phyloP scores from a whole-genome alignment of 805 yeast genomes.

The Saccharomycopsis vini region DNA sequence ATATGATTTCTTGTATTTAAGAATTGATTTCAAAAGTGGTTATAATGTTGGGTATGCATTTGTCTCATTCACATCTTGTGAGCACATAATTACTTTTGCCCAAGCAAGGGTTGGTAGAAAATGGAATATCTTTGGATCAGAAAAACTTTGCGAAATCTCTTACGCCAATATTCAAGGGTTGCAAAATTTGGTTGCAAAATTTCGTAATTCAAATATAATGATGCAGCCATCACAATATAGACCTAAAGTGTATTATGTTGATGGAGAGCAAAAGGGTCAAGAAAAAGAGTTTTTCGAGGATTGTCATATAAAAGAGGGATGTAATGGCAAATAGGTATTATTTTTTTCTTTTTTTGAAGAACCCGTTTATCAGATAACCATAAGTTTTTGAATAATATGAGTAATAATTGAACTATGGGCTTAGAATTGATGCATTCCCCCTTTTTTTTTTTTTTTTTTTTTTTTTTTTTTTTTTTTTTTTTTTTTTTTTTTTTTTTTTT shows the following conservation, averaged over 20 bases:
- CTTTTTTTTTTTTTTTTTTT: neutral
- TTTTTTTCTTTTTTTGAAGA: too few species aligned
- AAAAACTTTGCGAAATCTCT: slow-evolving; percentile 41
- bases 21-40: slow-evolving; percentile 43
- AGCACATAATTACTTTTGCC: slow-evolving; percentile 37
- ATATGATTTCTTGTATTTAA: slow-evolving; percentile 35
- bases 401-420: too few species aligned
- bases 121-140: slow-evolving; percentile 41
- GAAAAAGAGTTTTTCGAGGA: slow-evolving; percentile 26
- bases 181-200: slow-evolving; percentile 36
- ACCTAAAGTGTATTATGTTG: slow-evolving; percentile 39
- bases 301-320: too few species aligned
- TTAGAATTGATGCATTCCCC: too few species aligned
- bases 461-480: neutral
- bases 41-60: slow-evolving; percentile 66
- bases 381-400: too few species aligned
- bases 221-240: slow-evolving; percentile 37
- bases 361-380: too few species aligned
- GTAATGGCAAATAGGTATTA: too few species aligned
- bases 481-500: too few species aligned
- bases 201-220: slow-evolving; percentile 43
- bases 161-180: slow-evolving; percentile 46
- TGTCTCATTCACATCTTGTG: slow-evolving; percentile 40
- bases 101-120: slow-evolving; percentile 36
- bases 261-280: slow-evolving; percentile 34